phyloP scores from a whole-genome alignment of 2,329 filamentous ascomycete species.

The Tolypocladium cylindrosporum region DNA sequence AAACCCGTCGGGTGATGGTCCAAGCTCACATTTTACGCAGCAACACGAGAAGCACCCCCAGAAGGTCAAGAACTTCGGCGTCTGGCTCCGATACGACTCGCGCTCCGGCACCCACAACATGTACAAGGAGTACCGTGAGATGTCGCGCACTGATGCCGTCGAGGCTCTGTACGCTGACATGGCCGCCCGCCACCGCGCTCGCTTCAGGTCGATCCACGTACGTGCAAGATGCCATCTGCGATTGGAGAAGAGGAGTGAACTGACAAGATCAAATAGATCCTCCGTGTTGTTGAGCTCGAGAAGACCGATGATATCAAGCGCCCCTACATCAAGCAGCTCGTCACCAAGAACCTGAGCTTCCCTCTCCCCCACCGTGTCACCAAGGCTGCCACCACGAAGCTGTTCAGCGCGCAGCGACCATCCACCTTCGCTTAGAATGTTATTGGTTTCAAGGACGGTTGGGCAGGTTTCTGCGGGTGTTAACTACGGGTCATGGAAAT shows the following conservation, averaged over 20 bases:
- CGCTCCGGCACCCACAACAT: conserved; percentile 99
- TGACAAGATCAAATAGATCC: conserved; percentile 52
- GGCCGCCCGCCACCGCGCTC: conserved; percentile 92
- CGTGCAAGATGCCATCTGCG: conserved; percentile 26
- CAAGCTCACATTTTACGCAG: conserved; percentile 32
- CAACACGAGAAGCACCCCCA: conserved; percentile 98
- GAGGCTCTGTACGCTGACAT: conserved; percentile 99
- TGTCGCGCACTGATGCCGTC: conserved; percentile 90
- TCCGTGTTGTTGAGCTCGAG: conserved; percentile 96
- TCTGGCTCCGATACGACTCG: conserved; percentile 99
- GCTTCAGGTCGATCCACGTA: conserved; percentile 98
- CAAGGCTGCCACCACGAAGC: conserved; percentile 75
- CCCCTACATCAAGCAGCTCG: conserved; percentile 98
- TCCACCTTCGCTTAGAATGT: conserved; percentile 90
- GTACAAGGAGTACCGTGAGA: conserved; percentile 99
- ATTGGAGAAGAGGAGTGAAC: background rate
- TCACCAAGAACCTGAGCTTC: conserved; percentile 93
- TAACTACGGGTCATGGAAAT: conserved; percentile 52
- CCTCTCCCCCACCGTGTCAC: conserved; percentile 93
- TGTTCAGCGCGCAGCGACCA: conserved; percentile 88
- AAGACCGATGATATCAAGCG: conserved; percentile 92
- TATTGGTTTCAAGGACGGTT: conserved; percentile 40
- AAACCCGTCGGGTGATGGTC: background rate
- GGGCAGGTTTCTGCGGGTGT: conserved; percentile 49
- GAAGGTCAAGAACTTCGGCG: conserved; percentile 99